Conservation (phyloP, 2,329 filamentous ascomycete genomes). For the Clarireedia homoeocarpa region DNA sequence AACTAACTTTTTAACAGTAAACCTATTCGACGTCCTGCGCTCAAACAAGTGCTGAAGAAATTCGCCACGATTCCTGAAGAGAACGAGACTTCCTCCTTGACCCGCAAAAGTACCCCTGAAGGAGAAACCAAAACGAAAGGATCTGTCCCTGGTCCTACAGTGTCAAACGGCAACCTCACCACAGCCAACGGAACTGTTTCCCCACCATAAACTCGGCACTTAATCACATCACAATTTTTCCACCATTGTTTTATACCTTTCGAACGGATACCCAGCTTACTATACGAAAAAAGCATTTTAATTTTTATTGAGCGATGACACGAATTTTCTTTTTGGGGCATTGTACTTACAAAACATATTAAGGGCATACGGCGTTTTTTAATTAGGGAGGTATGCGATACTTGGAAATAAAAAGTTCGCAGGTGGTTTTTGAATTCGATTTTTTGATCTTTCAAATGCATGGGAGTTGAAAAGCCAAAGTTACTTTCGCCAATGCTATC, state of each 20-base stretch:
- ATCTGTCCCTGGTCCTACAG: too few species aligned
- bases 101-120: slow-evolving; percentile 5
- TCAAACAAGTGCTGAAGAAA: slow-evolving; percentile 80
- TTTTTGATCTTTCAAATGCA: too few species aligned
- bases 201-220: not conserved
- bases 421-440: not conserved
- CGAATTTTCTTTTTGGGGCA: slow-evolving; percentile 1
- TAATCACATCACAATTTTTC: not conserved
- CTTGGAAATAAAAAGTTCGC: not conserved
- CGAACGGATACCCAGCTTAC: slow-evolving; percentile 7
- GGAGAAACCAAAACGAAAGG: not conserved
- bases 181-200: not conserved
- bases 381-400: not conserved
- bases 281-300: slow-evolving; percentile 8
- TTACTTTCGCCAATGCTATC: too few species aligned
- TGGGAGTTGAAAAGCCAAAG: too few species aligned
- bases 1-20: slow-evolving; percentile 36
- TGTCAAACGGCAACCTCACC: not conserved
- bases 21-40: slow-evolving; percentile 69
- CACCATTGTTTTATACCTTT: slow-evolving; percentile 1
- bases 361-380: not conserved
- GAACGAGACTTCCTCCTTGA: slow-evolving; percentile 34
- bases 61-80: slow-evolving; percentile 78
- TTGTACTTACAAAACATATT: not conserved
- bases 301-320: not conserved